Evolutionary conservation across 1,284 basidiomycete species (phyloP), one percentile per base, ranked within the genome.

Genomic region (Fomes fomentarius): DNA sequence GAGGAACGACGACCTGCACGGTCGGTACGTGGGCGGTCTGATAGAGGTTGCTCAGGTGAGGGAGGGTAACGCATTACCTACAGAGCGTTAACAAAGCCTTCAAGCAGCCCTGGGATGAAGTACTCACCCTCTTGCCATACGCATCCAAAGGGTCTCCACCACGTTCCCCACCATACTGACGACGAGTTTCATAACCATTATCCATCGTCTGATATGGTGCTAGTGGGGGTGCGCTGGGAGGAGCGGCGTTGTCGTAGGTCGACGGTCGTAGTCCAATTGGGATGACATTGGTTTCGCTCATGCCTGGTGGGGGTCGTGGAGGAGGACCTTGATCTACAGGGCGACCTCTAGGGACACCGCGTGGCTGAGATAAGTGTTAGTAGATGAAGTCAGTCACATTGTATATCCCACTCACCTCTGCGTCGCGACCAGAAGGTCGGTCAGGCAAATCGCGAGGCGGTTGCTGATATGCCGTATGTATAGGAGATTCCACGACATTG

Each of bases 1-100:
- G 54, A 58, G 4, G 34, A 25, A 17, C 54, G 59, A 21, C 51
- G 53, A n/a, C 34, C 56, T 19, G 15, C 42, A 17, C 52, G 55
- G 12, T 61, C 56, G 15, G 7, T 22, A 26, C 50, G 57, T 15
- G 38, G 24, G 28, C 33, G 49, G 5, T 45, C 50, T 3, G 55
- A 31, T 2, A 22, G 7, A 2, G 47, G 44, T 34, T 49, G 10
- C 2, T 57, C 52, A 8, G 39, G 25, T n/a, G 37, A 33, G 28
- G 46, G 45, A 24, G 34, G 39, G 10, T 43, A 30, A 7, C 40
- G 43, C 43, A 22, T 47, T 25, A 21, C 12, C 52, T 44, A 22
- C 12, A 30, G 4, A 5, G 22, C 11, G 37, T 31, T 12, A 14
- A 40, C 37, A 40, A 28, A 22, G 4, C 9, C 3, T 15, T 15